A percentile compares a stretch with the other conserved stretches of the same genome.
Evolutionary conservation across 1,139 yeast genomes (phyloP).

Genomic region (Yamadazyma blattariae): DNA sequence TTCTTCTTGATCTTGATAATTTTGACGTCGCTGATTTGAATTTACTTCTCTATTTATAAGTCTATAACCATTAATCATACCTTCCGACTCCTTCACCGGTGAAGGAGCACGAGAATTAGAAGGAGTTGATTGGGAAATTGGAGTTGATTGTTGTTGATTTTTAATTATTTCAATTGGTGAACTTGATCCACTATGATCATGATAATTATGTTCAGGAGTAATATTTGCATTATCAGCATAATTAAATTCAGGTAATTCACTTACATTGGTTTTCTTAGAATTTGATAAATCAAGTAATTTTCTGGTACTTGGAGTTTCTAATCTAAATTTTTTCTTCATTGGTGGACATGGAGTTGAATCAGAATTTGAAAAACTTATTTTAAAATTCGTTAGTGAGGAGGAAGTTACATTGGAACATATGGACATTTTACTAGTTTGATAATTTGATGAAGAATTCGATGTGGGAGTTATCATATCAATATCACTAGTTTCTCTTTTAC

Average conservation of each 20-base stretch:
- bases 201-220: slow-evolving; percentile 5
- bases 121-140: slow-evolving; percentile 37
- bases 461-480: slow-evolving; percentile 21
- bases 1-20: slow-evolving; percentile 1
- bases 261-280: slow-evolving; percentile 23
- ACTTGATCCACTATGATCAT: slow-evolving; percentile 8
- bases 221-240: background rate
- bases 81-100: slow-evolving; percentile 25
- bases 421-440: slow-evolving; percentile 11
- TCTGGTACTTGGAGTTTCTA: slow-evolving; percentile 16
- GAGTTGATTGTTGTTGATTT: slow-evolving; percentile 18
- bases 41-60: slow-evolving; percentile 26
- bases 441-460: slow-evolving; percentile 6
- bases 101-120: slow-evolving; percentile 28
- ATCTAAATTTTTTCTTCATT: slow-evolving; percentile 27
- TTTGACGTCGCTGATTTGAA: too few relatives aligned
- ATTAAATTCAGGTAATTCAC: slow-evolving; percentile 8
- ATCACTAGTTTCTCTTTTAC: slow-evolving; percentile 17
- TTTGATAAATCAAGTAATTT: slow-evolving; percentile 23
- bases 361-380: slow-evolving; percentile 25
- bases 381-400: slow-evolving; percentile 15
- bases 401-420: slow-evolving; percentile 13
- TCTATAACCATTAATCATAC: slow-evolving; percentile 31
- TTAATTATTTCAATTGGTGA: slow-evolving; percentile 9
- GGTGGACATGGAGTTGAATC: slow-evolving; percentile 39